Evolutionary conservation across 176 grass and related monocot genomes (phyloP), one percentile per base, ranked within the genome.

Genomic region (Oryza coarctata): DNA sequence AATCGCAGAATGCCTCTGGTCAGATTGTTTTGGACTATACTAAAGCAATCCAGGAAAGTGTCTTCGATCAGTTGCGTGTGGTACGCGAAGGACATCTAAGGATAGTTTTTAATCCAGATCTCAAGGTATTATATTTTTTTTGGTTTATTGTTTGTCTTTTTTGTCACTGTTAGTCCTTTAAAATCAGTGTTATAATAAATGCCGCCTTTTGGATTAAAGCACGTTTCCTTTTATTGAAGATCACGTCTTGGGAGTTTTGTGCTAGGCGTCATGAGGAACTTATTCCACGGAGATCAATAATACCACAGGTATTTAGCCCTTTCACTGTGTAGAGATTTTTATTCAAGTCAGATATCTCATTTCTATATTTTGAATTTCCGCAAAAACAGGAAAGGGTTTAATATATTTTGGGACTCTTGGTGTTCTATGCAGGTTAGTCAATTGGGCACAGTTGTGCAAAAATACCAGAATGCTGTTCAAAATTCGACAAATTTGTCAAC

Each of bases 161-260:
- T n/a, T 38, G 14, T 76, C 15, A 68, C 30, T 32, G n/a, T 17
- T 34, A 11, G 9, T 68, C 27, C 34, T 72, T 29, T n/a, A 41
- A 67, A 27, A 44, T 22, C 23, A 31, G 38, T 85, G 41, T 1
- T 29, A 32, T 39, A 39, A 13, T 73, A 78, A 83, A 60, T 71
- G 6, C 15, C 75, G 43, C 63, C 26, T 60, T 77, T 45, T 43
- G 4, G 2, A 63, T 28, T 89, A 82, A 82, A 77, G 65, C 73
- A 68, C 58, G 50, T 84, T 64, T 78, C 40, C 7, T 71, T 90
- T 31, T 72, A 38, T 82, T 79, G 22, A 87, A 99, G 96, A 99
- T 99, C 85, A 89, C 91, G 58, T 99, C 96, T 52, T 99, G 96
- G 93, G 96, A 95, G 74, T 99, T 99, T 28, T 99, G 96, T 87